Evolutionary conservation across 495 filamentous ascomycete species (phyloP).

Genomic region (Aspergillus ostianus): DNA sequence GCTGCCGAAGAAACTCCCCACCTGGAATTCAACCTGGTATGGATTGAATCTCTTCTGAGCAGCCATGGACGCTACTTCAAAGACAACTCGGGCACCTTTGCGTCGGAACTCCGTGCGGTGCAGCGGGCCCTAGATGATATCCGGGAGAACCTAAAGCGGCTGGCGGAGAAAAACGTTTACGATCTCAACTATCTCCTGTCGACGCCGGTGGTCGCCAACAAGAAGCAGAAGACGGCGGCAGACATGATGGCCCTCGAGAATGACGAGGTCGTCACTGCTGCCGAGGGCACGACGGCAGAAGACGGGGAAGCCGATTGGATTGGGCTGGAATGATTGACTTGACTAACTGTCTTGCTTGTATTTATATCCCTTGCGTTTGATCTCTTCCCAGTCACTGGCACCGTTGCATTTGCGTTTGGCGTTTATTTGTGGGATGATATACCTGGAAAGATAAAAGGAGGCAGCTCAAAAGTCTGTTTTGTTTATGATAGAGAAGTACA

Average conservation of each 20-base stretch:
- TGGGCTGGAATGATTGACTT: conserved; percentile 36
- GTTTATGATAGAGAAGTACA: conserved; percentile 1
- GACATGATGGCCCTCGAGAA: conserved; percentile 29
- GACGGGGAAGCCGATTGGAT: conserved; percentile 39
- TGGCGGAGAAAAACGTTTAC: conserved; percentile 85
- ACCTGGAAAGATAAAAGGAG: conserved; percentile 27
- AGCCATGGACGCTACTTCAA: conserved; percentile 80
- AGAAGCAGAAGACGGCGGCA: conserved; percentile 28
- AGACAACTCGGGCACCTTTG: conserved; percentile 71
- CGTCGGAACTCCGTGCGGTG: conserved; percentile 76
- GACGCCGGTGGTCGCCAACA: conserved; percentile 38
- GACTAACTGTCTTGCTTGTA: conserved; percentile 14
- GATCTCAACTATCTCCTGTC: conserved; percentile 76
- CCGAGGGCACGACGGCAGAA: conserved; percentile 18
- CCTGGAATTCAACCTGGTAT: conserved; percentile 88
- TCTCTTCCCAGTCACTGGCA: conserved; percentile 8
- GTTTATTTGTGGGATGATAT: conserved; percentile 36
- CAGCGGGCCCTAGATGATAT: conserved; percentile 75
- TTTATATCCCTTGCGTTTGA: conserved; percentile 25
- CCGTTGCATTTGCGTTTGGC: conserved; percentile 46
- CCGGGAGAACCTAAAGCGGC: conserved; percentile 64
- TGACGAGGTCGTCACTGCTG: conserved; percentile 36
- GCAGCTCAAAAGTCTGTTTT: conserved; percentile 21
- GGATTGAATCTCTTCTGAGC: conserved; percentile 83
- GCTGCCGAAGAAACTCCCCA: conserved; percentile 89